Percentiles rank a stretch among this genome's conserved stretches.
These are phyloP conservation scores for Haplosporangium gracile DNA, from an alignment of 192 early-diverging fungal genomes.

Conservation along the genomic window DNA sequence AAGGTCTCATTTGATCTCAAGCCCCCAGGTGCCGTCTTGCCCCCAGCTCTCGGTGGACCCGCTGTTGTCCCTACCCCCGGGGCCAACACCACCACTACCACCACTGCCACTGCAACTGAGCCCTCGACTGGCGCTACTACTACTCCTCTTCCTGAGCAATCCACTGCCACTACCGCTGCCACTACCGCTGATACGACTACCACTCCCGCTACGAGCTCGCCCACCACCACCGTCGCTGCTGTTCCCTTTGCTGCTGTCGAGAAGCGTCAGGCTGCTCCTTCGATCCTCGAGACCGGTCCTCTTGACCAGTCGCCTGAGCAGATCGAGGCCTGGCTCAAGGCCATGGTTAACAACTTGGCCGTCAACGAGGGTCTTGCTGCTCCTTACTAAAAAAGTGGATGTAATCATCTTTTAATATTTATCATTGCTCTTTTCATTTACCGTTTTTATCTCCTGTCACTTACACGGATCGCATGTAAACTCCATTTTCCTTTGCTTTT, in stretches of 20 bases:
- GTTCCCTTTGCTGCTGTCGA: background rate
- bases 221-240: background rate
- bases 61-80: background rate
- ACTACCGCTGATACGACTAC: background rate
- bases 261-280: background rate
- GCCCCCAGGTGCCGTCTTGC: constrained; percentile 6
- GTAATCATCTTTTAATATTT: constrained; percentile 7
- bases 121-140: background rate
- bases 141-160: background rate
- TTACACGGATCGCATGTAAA: background rate
- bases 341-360: constrained; percentile 27
- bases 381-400: constrained; percentile 17
- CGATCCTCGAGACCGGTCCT: background rate
- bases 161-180: background rate
- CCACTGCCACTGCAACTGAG: background rate
- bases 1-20: background rate
- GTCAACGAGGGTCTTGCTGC: constrained; percentile 22
- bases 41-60: background rate
- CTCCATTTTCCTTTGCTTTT: background rate
- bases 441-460: background rate
- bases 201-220: background rate
- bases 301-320: background rate
- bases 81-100: background rate
- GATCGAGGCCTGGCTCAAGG: constrained; percentile 47
- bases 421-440: background rate